These are phyloP conservation scores for Monosporascus cannonballus DNA, from an alignment of 2,329 filamentous ascomycete species.

Conservation along the genomic window DNA sequence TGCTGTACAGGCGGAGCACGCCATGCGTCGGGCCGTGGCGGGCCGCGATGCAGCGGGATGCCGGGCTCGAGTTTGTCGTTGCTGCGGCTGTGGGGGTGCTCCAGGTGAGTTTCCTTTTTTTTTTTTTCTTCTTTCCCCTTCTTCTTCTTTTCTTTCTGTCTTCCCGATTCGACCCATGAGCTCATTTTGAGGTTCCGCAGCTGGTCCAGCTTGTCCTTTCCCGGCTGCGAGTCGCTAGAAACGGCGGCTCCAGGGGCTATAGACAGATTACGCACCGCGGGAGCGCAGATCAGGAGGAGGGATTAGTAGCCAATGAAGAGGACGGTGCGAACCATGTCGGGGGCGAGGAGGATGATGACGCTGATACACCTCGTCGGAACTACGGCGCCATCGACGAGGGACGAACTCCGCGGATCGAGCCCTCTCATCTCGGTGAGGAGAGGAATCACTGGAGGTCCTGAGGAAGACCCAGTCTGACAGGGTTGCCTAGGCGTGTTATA, in stretches of 20 bases:
- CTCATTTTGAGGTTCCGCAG: conserved; percentile 25
- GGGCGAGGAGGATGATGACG: not conserved
- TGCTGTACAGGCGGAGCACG: conserved; percentile 36
- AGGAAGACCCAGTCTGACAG: not conserved
- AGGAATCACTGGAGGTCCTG: conserved; percentile 11
- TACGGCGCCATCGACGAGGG: conserved; percentile 9
- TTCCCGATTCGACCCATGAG: conserved; percentile 7
- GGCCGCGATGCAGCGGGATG: conserved; percentile 44
- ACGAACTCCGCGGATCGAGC: conserved; percentile 10
- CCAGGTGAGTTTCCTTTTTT: conserved; percentile 38
- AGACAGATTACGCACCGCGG: conserved; percentile 5
- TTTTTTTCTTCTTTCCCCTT: too few relatives aligned
- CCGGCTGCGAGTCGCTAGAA: conserved; percentile 6
- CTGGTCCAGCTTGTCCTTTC: conserved; percentile 21
- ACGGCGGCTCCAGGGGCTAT: conserved; percentile 1
- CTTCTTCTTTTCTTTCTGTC: too few relatives aligned
- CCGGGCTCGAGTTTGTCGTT: conserved; percentile 49
- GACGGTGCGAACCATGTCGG: conserved; percentile 9
- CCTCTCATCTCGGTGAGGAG: conserved; percentile 16
- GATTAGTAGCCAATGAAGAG: conserved; percentile 12
- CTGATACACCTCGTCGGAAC: not conserved
- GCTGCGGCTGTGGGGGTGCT: conserved; percentile 47
- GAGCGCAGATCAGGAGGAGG: conserved; percentile 5
- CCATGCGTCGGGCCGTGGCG: conserved; percentile 53
- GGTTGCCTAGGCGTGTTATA: not conserved